Evolutionary conservation across 2,329 filamentous ascomycete species (phyloP).

Genomic region (Cercospora citrullina): DNA sequence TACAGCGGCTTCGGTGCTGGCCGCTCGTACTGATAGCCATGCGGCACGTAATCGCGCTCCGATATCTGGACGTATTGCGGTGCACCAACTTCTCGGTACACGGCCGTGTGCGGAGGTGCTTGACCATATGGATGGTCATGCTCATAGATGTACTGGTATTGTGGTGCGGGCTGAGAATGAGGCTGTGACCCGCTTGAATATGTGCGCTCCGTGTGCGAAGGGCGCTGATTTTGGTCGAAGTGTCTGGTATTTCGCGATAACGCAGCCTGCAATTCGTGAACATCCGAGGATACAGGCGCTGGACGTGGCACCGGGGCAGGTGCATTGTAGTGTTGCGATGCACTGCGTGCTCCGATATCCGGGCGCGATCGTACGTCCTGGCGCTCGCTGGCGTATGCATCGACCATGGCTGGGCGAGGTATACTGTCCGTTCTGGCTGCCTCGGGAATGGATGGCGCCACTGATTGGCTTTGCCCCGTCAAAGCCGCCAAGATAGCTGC

Average conservation of each 20-base stretch:
- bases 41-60: conserved; percentile 21
- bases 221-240: conserved; percentile 29
- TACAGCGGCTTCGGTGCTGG: conserved; percentile 33
- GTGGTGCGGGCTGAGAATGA: conserved; percentile 24
- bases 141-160: conserved; percentile 32
- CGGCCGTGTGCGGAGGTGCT: conserved; percentile 16
- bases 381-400: neutral
- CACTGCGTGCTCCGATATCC: neutral
- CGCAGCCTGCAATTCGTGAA: conserved; percentile 24
- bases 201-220: conserved; percentile 22
- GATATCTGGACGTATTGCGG: conserved; percentile 32
- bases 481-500: conserved; percentile 35
- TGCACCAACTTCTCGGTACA: conserved; percentile 19
- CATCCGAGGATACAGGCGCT: neutral
- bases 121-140: conserved; percentile 27
- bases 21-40: conserved; percentile 28
- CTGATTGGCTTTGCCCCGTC: conserved; percentile 23
- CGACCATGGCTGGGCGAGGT: conserved; percentile 11
- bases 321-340: conserved; percentile 19
- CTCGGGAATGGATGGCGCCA: conserved; percentile 21
- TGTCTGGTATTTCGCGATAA: conserved; percentile 25
- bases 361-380: neutral
- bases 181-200: conserved; percentile 10
- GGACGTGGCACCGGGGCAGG: conserved; percentile 11
- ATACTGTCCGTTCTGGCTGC: conserved; percentile 22